Evolutionary conservation across 106 monocot genomes (phyloP).

Genomic region (Dioscorea alata): DNA sequence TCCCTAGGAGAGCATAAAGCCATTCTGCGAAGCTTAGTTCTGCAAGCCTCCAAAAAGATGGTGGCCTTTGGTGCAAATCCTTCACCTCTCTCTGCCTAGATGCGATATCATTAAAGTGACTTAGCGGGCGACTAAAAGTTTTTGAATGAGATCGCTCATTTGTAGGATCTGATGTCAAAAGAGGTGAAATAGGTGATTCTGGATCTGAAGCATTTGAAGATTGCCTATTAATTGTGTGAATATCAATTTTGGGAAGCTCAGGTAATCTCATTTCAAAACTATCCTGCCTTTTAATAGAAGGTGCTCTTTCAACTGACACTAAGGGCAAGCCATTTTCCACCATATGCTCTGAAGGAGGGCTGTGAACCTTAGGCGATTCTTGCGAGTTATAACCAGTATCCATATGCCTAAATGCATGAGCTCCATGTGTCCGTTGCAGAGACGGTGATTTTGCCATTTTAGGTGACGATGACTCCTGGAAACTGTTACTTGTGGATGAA

Average conservation of each 20-base stretch:
- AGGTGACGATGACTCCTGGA: constrained; percentile 80
- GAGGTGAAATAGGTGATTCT: constrained; percentile 94
- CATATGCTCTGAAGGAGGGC: constrained; percentile 64
- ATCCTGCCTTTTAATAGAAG: constrained; percentile 90
- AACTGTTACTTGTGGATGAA: constrained; percentile 40
- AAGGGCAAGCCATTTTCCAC: constrained; percentile 51
- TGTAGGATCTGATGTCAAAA: constrained; percentile 91
- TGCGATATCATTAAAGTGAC: constrained; percentile 49
- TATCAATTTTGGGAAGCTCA: constrained; percentile 88
- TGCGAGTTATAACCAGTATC: constrained; percentile 8
- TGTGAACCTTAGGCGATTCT: constrained; percentile 75
- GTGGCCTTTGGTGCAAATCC: constrained; percentile 39
- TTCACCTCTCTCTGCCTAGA: constrained; percentile 27
- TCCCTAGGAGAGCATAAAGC: constrained; percentile 97
- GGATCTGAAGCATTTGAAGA: constrained; percentile 76
- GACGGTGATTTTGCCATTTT: constrained; percentile 90
- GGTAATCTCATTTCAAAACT: constrained; percentile 90
- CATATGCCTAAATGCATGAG: constrained; percentile 13
- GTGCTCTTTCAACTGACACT: constrained; percentile 45
- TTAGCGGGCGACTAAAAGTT: constrained; percentile 70
- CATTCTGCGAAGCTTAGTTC: constrained; percentile 92
- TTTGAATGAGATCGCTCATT: constrained; percentile 97
- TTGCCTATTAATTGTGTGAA: constrained; percentile 52
- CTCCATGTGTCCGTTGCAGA: constrained; percentile 62
- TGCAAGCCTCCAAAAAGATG: constrained; percentile 93